Evolutionary conservation across 106 monocot genomes (phyloP), one percentile per base, ranked within the genome.

Genomic region (Apostasia ramifera): DNA sequence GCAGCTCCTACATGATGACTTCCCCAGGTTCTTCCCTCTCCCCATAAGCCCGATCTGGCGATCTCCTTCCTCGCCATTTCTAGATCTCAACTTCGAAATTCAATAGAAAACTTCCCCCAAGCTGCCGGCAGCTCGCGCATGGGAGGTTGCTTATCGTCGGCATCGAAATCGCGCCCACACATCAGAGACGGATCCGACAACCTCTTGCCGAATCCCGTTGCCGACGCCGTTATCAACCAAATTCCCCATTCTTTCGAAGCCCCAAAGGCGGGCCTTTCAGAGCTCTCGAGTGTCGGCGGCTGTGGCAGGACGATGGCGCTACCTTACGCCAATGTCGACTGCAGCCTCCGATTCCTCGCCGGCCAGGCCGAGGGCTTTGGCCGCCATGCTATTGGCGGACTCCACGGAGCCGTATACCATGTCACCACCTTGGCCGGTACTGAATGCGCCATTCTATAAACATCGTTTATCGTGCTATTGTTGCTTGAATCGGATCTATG

Each of bases 311-410:
- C 51, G 63, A 41, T 55, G 43, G 9, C 55, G 11, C 77, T 81
- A 7, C 94, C 91, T 2, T 94, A 94, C 70, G 57, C 75, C 10
- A 63, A 74, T 68, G 87, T 75, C 15, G 94, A 91, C 66, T 6
- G 53, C 38, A 79, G 60, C 45, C 71, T 95, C 42, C 79, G 80
- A 42, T 73, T 78, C 66, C 81, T 95, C 14, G 88, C 95, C 59
- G 88, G 83, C 12, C 74, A 84, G 37, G 95, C 95, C 43, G 95
- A 95, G 80, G 95, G 95, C 6, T 95, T 91, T 73, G 95, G 91
- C 67, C 83, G 82, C 26, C 78, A 74, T 50, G 84, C 95, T 38
- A 70, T 95, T 52, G 95, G 95, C 6, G 95, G 95, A 1, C 78
- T 80, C 66, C 83, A 91, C 46, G 91, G 95, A 12, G 26, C 73